Base-by-base conservation (phyloP, 176 grass and related monocot genomes). In the Oryza meyeriana region DNA sequence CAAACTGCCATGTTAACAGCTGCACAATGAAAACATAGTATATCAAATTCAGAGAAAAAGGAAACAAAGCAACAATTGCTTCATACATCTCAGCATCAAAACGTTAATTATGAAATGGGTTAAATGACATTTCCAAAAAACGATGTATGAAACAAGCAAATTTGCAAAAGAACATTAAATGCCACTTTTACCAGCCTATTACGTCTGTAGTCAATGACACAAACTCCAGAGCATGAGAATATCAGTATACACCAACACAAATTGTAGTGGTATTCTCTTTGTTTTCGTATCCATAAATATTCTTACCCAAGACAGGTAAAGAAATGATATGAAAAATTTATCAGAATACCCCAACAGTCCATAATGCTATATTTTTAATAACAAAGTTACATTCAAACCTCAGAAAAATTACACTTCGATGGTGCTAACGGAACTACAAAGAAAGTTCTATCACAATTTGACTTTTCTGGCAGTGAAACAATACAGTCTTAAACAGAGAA, bases 1-100 rank as follows among this genome's bases (percentile, higher is more conserved):
- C 88, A 81, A 98, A 98, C 36, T 93, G 73, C 96, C 96, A 98
- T 75, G 88, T 87, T 69, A 95, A 81, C 66, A 98, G 73, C 96
- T 98, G 85, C 58, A 90, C 52, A 22, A 86, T 83, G 64, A 91
- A 85, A 83, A 78, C 69, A 84, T 40, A 57, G 35, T 72, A 83
- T 73, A 76, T 40, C 0, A 36, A 58, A 77, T 78, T 47, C 58
- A 72, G 59, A 79, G 72, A 5, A 50, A 78, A 81, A 72, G 72
- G 76, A 79, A 81, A 20, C 41, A 79, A 64, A 55, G 38, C 14
- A 81, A 65, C 24, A 74, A 26, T 29, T 40, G 20, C 29, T 41
- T 64, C 26, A 64, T n/a, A 77, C 70, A 70, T 26, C 44, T 82
- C 63, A 68, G 16, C 59, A 75, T 20, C 30, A 66, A 55, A 78